Percentiles rank a stretch among this genome's conserved stretches.
phyloP scores from a whole-genome alignment of 805 yeast species.

The Tetrapisispora phaffii region DNA sequence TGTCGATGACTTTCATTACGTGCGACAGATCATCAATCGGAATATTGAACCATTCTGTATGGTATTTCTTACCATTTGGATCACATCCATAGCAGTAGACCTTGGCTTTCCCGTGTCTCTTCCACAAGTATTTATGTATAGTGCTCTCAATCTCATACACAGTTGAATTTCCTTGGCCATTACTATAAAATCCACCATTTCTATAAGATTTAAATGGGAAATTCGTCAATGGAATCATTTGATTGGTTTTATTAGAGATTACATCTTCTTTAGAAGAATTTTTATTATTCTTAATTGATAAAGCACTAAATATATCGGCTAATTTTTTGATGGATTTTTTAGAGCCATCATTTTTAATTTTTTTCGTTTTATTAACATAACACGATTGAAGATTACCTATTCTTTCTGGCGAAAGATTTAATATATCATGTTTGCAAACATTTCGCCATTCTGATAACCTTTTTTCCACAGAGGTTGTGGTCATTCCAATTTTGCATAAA shows the following conservation, averaged over 20 bases:
- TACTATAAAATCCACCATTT: conserved; percentile 20
- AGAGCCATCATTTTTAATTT: neutral
- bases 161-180: conserved; percentile 10
- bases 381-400: conserved; percentile 5
- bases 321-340: conserved; percentile 8
- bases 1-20: conserved; percentile 13
- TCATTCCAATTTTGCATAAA: conserved; percentile 27
- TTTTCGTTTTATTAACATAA: neutral
- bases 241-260: neutral
- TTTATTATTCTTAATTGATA: neutral
- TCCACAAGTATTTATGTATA: conserved; percentile 23
- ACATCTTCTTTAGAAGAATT: neutral
- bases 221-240: neutral
- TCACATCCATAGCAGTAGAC: conserved; percentile 25
- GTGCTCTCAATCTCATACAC: conserved; percentile 15
- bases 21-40: conserved; percentile 18
- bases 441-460: conserved; percentile 24
- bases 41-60: conserved; percentile 23
- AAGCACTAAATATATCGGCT: neutral
- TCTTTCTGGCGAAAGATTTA: conserved; percentile 20
- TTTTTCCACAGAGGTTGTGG: conserved; percentile 18
- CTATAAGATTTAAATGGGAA: conserved; percentile 7
- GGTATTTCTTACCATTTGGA: conserved; percentile 13
- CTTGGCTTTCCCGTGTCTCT: conserved; percentile 22
- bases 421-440: conserved; percentile 20